Evolutionary conservation across 345 rosid species (phyloP), one percentile per base, ranked within the genome.

Genomic region (Moricandia moricandioides): DNA sequence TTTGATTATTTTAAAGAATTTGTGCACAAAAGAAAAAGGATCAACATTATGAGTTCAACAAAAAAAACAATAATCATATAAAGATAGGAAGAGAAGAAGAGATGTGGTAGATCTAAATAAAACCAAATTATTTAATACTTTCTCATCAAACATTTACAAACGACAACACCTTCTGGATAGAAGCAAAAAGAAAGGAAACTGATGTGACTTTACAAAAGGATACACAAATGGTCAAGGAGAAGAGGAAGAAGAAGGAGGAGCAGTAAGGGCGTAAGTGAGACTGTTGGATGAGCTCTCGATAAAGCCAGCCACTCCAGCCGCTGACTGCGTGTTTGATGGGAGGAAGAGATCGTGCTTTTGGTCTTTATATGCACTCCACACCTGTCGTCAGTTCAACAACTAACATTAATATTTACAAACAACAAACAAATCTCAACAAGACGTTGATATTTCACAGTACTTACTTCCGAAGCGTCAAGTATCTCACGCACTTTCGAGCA

Each of bases 261-360:
- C 99, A 0, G 96, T 78, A 47, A 95, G 96, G 1, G 98, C 92
- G 74, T 90, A 92, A 4, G 96, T 85, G 49, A 90, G 86, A 64
- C 85, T 86, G 45, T 88, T 87, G 17, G 97, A 86, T 3, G 99
- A 87, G 85, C 70, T 86, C 79, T 95, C 99, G 2, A 95, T 95
- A 43, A 95, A 85, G 76, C 99, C 99, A 27, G 99, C 97, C 73
- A 95, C 92, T 70, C 99, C 99, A 1, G 96, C 98, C 0, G 98
- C 92, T 26, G 97, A 92, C 71, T 95, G 97, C 4, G 91, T 97
- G 67, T 84, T 95, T 52, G 98, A 89, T 43, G 98, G 99, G 47
- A 95, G 92, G 86, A 95, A 92, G 35, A 95, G 91, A 78, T 95
- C 99, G 30, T 95, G 99, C 72, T 87, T 95, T 88, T 95, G 99